Evolutionary conservation across 768 basidiomycete species (phyloP), one percentile per base, ranked within the genome.

Genomic region (Leccinellum albellum): DNA sequence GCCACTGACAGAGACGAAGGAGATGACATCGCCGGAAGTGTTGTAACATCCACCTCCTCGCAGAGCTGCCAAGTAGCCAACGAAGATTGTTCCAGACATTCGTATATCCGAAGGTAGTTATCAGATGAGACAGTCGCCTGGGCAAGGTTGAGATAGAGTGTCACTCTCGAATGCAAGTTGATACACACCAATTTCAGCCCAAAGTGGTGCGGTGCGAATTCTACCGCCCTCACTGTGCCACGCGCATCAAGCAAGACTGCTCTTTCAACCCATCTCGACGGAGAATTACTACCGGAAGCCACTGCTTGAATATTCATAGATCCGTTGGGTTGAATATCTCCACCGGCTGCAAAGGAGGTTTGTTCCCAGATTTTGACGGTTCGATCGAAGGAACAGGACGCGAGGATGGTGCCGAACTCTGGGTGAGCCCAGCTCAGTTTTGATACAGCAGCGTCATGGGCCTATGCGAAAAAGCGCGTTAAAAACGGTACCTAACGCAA

Each of bases 311-410:
- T 24, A n/a, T 62, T 52, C 50, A 47, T n/a, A 12, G 66, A 51
- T 40, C 66, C 66, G 29, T 64, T 73, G n/a, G 62, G 35, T 24
- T 71, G 65, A 13, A 64, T 60, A 9, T 67, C 68, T 31, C 63
- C 63, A 2, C 70, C 61, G 8, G 73, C 71, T 20, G 67, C 57
- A 47, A 71, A 69, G 12, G 69, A 61, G 0, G 74, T 75, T 71
- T 90, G 84, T 68, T 95, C 91, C 94, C 94, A 98, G 15, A 99
- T 82, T 72, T 95, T 91, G 54, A 94, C 90, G 0, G 90, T 90
- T 24, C 95, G 82, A 73, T 98, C 96, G 65, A 94, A 94, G 2
- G 89, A 93, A 5, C 86, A 83, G 4, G 90, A 91, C 0, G 93
- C 93, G 54, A 98, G 77, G 52, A 97, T 82, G 2, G 85, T 82